Conservation (phyloP, 805 yeast genomes). For the Peterozyma xylosa region DNA sequence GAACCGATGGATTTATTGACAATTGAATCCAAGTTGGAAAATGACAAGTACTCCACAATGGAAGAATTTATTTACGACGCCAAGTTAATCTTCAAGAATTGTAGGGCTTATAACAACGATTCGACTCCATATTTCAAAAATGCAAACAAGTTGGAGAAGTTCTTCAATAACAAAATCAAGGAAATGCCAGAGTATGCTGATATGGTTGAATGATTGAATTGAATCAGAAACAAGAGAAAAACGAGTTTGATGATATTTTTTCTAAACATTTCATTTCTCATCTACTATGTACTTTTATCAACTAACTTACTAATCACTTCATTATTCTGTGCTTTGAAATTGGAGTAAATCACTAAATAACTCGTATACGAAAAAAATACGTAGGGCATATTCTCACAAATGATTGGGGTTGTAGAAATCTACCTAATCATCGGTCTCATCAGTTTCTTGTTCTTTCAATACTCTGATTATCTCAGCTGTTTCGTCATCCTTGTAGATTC, state of each 20-base stretch:
- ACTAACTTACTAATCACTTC: too few relatives aligned
- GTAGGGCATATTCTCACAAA: background rate
- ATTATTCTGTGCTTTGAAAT: background rate
- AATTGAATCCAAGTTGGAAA: slow-evolving; percentile 89
- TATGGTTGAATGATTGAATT: slow-evolving; percentile 45
- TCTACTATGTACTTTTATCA: background rate
- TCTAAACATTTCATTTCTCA: background rate
- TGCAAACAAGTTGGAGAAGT: slow-evolving; percentile 90
- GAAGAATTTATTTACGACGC: slow-evolving; percentile 91
- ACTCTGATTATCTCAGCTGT: slow-evolving; percentile 75
- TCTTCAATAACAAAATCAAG: slow-evolving; percentile 70
- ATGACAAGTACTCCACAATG: slow-evolving; percentile 83
- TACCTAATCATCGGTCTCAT: slow-evolving; percentile 21
- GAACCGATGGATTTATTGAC: slow-evolving; percentile 98
- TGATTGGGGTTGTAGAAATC: background rate
- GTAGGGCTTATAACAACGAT: slow-evolving; percentile 89
- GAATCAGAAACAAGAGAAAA: background rate
- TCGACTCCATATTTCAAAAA: slow-evolving; percentile 92
- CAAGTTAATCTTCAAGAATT: slow-evolving; percentile 78
- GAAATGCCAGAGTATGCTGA: slow-evolving; percentile 92
- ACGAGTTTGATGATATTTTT: background rate
- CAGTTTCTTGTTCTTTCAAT: slow-evolving; percentile 63
- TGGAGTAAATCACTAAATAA: background rate
- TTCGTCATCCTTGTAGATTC: slow-evolving; percentile 74
- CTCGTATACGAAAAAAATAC: background rate